Base-by-base conservation (phyloP, 1,284 basidiomycete genomes). In the Ustilago hordei region DNA sequence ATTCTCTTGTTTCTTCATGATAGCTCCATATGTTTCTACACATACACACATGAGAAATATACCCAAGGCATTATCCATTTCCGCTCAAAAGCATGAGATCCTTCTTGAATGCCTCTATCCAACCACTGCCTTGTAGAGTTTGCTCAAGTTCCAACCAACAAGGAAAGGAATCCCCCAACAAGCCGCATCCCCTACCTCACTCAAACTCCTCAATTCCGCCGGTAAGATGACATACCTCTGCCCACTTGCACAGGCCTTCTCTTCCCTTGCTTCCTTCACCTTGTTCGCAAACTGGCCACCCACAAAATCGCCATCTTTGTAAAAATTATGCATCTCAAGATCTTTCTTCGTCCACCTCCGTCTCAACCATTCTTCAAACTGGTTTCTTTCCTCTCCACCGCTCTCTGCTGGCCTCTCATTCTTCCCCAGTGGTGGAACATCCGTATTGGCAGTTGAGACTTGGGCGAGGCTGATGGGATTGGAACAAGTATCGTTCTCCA, bases 301-400 rank as follows among this genome's bases (percentile, higher is more conserved):
- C 7, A 80, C 75, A 55, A 87, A 86, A 64, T 82, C 71, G 6
- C 86, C 87, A 11, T 83, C 68, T 17, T 71, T 55, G 68, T 90
- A 89, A 84, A 92, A 95, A 35, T 82, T 86, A 43, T 90, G 89
- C 86, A 98, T 91, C 57, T 91, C 88, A 45, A 86, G 87, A 84
- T 98, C 95, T 87, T 99, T 98, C 75, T 92, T 90, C 35, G 88
- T 86, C 95, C 96, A 99, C 57, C 93, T 85, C 36, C 89, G 87
- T 57, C 92, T 88, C 59, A 98, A 87, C 96, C 96, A 99, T 9
- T 87, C 70, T 73, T 96, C 94, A 81, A 99, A 98, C 19, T 76
- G 87, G 5, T 87, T 88, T 77, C 90, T 91, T 80, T 97, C 94
- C 32, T 87, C 85, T 57, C 90, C 89, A 2, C 91, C 90, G 31